Evolutionary conservation across 1,284 basidiomycete species (phyloP).

Genomic region (Entoloma clypeatum): DNA sequence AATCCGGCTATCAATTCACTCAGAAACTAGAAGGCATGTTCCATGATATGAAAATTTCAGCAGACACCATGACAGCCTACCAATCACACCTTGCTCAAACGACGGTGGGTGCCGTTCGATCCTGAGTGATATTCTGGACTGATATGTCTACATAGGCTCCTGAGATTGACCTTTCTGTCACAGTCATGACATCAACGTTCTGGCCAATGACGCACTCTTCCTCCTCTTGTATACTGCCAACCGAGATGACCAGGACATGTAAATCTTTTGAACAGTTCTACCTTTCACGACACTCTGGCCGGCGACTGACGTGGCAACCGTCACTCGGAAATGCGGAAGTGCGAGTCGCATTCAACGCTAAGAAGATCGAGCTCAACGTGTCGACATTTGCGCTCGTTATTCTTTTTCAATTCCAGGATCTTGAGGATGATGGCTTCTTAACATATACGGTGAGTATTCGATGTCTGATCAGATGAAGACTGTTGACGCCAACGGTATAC

Average conservation of each 20-base stretch:
- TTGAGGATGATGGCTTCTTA: constrained; percentile 65
- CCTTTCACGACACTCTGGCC: constrained; percentile 82
- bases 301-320: constrained; percentile 92
- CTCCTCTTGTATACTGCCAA: constrained; percentile 66
- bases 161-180: constrained; percentile 79
- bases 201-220: constrained; percentile 79
- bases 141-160: constrained; percentile 43
- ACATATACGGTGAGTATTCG: constrained; percentile 60
- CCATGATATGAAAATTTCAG: constrained; percentile 91
- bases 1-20: constrained; percentile 96
- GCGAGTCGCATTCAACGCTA: constrained; percentile 74
- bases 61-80: constrained; percentile 81
- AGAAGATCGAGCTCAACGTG: constrained; percentile 89
- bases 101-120: constrained; percentile 38
- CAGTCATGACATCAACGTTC: constrained; percentile 88
- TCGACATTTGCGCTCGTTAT: constrained; percentile 90
- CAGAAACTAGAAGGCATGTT: constrained; percentile 99
- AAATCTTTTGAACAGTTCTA: constrained; percentile 90
- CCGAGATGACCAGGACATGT: constrained; percentile 59
- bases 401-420: constrained; percentile 82
- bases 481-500: constrained; percentile 6
- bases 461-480: too few relatives aligned
- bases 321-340: constrained; percentile 93
- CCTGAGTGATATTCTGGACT: neutral
- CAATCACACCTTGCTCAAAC: constrained; percentile 54